Evolutionary conservation across 2,329 filamentous ascomycete species (phyloP).

Genomic region (Phoma sp.): DNA sequence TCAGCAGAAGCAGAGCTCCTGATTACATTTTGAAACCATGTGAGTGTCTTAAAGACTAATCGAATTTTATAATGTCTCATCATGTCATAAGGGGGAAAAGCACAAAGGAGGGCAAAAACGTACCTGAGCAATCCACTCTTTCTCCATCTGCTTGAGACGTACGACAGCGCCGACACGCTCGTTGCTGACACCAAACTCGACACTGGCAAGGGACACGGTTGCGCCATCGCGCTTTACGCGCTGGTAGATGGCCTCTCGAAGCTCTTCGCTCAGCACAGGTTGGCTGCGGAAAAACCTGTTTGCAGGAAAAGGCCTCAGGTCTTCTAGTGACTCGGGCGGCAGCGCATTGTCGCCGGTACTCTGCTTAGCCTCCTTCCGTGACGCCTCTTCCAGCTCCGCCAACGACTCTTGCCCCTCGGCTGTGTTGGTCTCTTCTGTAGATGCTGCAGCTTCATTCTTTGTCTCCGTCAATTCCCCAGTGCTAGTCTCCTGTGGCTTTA

Average conservation of each 20-base stretch:
- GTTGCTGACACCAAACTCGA: conserved; percentile 78
- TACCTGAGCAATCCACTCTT: conserved; percentile 77
- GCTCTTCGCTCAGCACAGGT: conserved; percentile 73
- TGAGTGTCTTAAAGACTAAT: conserved; percentile 99
- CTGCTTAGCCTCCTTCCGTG: conserved; percentile 28
- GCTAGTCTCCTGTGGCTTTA: conserved; percentile 19
- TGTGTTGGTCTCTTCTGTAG: conserved; percentile 31
- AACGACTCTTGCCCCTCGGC: conserved; percentile 37
- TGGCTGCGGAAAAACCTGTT: conserved; percentile 75
- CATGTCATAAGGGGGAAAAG: conserved; percentile 50
- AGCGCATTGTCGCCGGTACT: conserved; percentile 31
- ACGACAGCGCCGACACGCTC: conserved; percentile 85
- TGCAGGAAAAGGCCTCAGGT: conserved; percentile 69
- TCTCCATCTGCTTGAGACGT: conserved; percentile 84
- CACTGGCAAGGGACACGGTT: conserved; percentile 77
- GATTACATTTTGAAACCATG: conserved; percentile 79
- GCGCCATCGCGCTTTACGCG: conserved; percentile 67
- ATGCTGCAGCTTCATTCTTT: conserved; percentile 31
- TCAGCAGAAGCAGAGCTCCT: conserved; percentile 75
- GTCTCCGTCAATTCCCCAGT: conserved; percentile 24
- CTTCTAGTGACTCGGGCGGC: conserved; percentile 41
- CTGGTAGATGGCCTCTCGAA: conserved; percentile 75
- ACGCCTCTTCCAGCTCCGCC: conserved; percentile 37
- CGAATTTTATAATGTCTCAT: conserved; percentile 78
- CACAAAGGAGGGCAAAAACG: conserved; percentile 48